phyloP scores from a whole-genome alignment of 2,329 filamentous ascomycete genomes.

The Aureobasidium sp. region DNA sequence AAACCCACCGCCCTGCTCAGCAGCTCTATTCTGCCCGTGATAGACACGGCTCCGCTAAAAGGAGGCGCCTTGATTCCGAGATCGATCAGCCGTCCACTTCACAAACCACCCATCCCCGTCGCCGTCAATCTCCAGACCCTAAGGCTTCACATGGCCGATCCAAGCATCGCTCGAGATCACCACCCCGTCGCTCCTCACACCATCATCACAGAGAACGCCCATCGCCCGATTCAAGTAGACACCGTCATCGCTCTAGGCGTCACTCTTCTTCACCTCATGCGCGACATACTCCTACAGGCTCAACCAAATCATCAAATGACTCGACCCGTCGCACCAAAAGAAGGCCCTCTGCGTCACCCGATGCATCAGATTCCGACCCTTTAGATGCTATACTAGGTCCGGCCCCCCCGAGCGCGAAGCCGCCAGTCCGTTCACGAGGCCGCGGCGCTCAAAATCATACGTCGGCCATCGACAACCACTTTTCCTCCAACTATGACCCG shows the following conservation, averaged over 20 bases:
- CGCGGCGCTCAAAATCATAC: slow-evolving; percentile 54
- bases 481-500: slow-evolving; percentile 60
- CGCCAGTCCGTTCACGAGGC: slow-evolving; percentile 52
- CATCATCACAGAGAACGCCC: background rate
- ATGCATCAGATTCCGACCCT: slow-evolving; percentile 56
- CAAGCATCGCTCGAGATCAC: background rate
- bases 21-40: slow-evolving; percentile 17
- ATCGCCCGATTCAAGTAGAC: background rate
- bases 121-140: background rate
- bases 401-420: slow-evolving; percentile 46
- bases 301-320: background rate
- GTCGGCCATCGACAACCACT: slow-evolving; percentile 72
- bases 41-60: slow-evolving; percentile 14
- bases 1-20: slow-evolving; percentile 20
- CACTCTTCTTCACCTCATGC: background rate
- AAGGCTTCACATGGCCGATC: background rate
- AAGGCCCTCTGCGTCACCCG: background rate
- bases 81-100: background rate
- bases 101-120: background rate
- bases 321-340: background rate
- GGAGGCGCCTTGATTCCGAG: background rate
- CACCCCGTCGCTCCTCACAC: background rate
- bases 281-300: background rate
- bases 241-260: background rate
- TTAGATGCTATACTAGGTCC: slow-evolving; percentile 72